Percentiles rank a stretch among this genome's conserved stretches.
Evolutionary conservation across 1,284 basidiomycete species (phyloP).

Genomic region (Melampsora abietis-canadensis): DNA sequence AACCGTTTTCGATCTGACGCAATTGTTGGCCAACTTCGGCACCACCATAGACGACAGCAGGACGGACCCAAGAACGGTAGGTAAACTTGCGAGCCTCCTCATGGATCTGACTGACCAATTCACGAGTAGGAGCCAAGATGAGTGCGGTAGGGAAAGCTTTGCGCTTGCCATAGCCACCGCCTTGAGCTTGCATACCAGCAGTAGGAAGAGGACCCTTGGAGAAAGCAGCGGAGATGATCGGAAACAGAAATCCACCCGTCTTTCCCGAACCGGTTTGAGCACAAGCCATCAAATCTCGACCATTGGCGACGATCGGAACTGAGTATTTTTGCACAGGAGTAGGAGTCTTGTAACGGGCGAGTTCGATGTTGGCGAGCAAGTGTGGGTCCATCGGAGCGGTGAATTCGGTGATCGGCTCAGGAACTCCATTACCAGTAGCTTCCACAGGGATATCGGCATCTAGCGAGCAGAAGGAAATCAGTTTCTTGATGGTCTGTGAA

Average conservation of each 20-base stretch:
- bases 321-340: constrained; percentile 99
- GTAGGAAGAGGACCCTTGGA: constrained; percentile 71
- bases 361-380: constrained; percentile 89
- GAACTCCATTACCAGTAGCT: constrained; percentile 90
- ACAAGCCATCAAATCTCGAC: constrained; percentile 87
- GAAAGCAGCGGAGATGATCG: constrained; percentile 94
- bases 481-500: background rate
- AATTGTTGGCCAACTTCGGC: constrained; percentile 96
- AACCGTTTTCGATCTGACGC: constrained; percentile 89
- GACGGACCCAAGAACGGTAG: constrained; percentile 98
- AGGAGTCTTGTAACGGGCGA: constrained; percentile 87
- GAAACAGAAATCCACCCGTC: constrained; percentile 98
- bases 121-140: constrained; percentile 94
- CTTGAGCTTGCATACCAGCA: constrained; percentile 56
- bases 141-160: constrained; percentile 95
- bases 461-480: background rate
- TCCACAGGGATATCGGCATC: constrained; percentile 98
- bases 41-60: constrained; percentile 98
- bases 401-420: constrained; percentile 86
- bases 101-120: constrained; percentile 98
- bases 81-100: constrained; percentile 99
- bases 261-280: constrained; percentile 99
- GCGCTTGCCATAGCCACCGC: constrained; percentile 61
- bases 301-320: constrained; percentile 89
- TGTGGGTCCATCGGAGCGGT: constrained; percentile 87